These are phyloP conservation scores for Phyllosticta citriasiana DNA, from an alignment of 2,329 filamentous ascomycete genomes.

Conservation along the genomic window DNA sequence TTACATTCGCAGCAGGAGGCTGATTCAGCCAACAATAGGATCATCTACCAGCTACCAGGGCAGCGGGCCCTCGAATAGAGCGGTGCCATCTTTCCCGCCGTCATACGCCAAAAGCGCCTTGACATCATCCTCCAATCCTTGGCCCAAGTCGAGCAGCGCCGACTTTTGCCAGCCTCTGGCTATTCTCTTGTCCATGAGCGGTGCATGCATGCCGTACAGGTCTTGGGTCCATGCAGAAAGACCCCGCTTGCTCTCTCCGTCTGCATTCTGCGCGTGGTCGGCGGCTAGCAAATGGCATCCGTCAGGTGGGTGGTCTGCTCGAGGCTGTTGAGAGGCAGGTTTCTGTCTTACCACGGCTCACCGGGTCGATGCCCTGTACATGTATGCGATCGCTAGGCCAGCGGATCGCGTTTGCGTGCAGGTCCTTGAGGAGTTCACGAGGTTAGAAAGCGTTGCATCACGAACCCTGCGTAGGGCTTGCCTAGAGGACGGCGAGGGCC, in stretches of 20 bases:
- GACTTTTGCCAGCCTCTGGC: constrained; percentile 29
- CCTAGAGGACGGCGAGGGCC: neutral
- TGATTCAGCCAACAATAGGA: neutral
- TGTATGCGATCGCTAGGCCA: constrained; percentile 33
- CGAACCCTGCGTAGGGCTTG: constrained; percentile 17
- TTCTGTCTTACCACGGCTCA: constrained; percentile 22
- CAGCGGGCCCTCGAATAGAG: constrained; percentile 9
- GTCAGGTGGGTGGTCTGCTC: neutral
- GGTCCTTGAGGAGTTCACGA: neutral
- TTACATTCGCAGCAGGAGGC: neutral
- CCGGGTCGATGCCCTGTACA: constrained; percentile 37
- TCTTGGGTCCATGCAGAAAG: constrained; percentile 30
- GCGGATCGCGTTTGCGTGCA: constrained; percentile 28
- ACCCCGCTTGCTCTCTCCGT: constrained; percentile 28
- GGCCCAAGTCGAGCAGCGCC: constrained; percentile 13
- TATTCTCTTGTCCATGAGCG: constrained; percentile 29
- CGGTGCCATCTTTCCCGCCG: constrained; percentile 14
- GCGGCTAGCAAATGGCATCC: constrained; percentile 8
- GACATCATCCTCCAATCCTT: constrained; percentile 22
- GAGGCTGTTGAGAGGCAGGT: neutral
- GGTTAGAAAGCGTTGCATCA: neutral
- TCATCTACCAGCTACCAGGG: constrained; percentile 18
- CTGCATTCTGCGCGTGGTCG: constrained; percentile 27
- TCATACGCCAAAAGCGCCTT: constrained; percentile 15
- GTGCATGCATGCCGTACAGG: constrained; percentile 27